phyloP scores from a whole-genome alignment of 257 asterid species.

The Solanum tacnaense region DNA sequence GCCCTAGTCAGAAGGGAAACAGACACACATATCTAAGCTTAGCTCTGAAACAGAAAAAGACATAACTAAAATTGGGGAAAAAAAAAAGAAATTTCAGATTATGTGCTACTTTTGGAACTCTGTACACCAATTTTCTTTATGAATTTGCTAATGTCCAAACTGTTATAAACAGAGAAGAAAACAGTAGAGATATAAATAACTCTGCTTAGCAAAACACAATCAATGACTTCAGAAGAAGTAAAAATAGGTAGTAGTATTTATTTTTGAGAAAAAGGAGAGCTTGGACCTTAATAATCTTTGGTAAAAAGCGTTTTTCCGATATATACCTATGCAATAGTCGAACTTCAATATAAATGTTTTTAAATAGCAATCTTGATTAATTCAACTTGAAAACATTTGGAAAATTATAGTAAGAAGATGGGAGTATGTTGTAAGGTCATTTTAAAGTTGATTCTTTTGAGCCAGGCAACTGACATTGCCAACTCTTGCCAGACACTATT shows the following conservation, averaged over 20 bases:
- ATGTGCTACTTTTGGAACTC: not conserved
- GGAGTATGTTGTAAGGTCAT: not conserved
- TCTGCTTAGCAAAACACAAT: not conserved
- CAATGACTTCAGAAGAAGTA: no score
- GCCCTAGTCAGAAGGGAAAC: not conserved
- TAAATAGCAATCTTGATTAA: not conserved
- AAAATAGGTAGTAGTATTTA: not conserved
- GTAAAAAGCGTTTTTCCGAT: no score
- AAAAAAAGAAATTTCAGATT: not conserved
- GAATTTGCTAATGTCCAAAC: not conserved
- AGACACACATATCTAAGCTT: not conserved
- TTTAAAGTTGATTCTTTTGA: not conserved
- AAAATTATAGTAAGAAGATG: not conserved
- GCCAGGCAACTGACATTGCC: not conserved
- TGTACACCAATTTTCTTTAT: not conserved
- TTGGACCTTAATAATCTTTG: not conserved
- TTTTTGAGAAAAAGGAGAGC: not conserved
- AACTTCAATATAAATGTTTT: no score
- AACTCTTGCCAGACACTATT: not conserved
- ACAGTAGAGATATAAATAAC: not conserved
- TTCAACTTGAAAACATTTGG: not conserved
- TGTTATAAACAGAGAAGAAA: not conserved
- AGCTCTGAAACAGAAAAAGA: not conserved
- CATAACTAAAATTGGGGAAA: not conserved
- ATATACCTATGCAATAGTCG: no score